These are phyloP conservation scores for Cryptosporidium felis DNA, from an alignment of 169 alveolate genomes.

Conservation along the genomic window DNA sequence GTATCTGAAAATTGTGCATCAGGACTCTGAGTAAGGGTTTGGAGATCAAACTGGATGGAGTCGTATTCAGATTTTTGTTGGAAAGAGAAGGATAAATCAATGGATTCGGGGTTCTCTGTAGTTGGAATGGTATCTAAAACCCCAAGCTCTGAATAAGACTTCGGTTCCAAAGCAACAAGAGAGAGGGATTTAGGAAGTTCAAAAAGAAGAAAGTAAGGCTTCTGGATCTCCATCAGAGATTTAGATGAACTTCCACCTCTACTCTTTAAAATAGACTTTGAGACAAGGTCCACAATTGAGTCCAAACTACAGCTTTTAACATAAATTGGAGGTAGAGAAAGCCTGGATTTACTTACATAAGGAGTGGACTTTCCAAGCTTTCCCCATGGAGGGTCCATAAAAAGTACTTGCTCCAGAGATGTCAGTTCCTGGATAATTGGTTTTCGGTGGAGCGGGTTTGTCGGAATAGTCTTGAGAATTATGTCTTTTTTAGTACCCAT, in stretches of 20 bases:
- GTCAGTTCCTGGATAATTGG: slow-evolving; percentile 11
- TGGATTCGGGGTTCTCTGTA: not conserved
- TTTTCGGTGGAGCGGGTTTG: not conserved
- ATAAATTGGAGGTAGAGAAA: slow-evolving; percentile 53
- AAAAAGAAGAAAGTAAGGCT: slow-evolving; percentile 30
- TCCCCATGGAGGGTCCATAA: slow-evolving; percentile 57
- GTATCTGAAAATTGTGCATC: not conserved
- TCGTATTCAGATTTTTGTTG: too few relatives aligned
- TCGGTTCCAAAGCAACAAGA: slow-evolving; percentile 39
- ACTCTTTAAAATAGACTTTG: slow-evolving; percentile 27
- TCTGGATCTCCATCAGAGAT: slow-evolving; percentile 3
- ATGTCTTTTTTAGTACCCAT: slow-evolving; percentile 45
- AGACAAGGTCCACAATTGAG: slow-evolving; percentile 34
- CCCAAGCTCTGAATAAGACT: not conserved
- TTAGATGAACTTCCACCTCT: not conserved
- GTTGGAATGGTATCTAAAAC: not conserved
- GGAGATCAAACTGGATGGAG: too few relatives aligned
- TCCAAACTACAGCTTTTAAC: slow-evolving; percentile 30
- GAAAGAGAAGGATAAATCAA: not conserved
- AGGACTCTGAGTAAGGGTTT: not conserved
- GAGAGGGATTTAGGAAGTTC: slow-evolving; percentile 17
- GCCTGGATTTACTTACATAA: not conserved
- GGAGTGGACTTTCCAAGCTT: slow-evolving; percentile 5
- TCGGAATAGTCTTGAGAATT: slow-evolving; percentile 37
- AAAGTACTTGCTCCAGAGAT: slow-evolving; percentile 1